Evolutionary conservation across 2,329 filamentous ascomycete species (phyloP).

Genomic region (Hypoxylon sp.): DNA sequence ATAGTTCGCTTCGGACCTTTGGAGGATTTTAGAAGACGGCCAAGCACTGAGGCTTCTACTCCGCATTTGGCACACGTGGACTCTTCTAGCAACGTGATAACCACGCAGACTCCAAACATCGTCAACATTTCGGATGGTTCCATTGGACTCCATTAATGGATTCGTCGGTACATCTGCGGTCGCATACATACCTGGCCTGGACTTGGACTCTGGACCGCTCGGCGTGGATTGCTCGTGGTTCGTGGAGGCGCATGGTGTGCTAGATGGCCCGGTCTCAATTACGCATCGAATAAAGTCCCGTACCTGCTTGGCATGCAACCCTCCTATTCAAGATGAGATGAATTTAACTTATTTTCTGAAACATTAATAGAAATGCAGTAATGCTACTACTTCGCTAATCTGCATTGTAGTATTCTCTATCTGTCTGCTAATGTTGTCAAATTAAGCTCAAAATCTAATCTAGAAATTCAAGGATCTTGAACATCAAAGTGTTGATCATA

Average conservation of each 20-base stretch:
- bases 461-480: constrained; percentile 14
- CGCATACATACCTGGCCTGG: constrained; percentile 18
- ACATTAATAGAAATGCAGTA: not conserved
- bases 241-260: constrained; percentile 17
- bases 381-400: not conserved
- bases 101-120: constrained; percentile 9
- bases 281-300: constrained; percentile 29
- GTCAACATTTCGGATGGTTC: constrained; percentile 5
- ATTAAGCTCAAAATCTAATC: constrained; percentile 41
- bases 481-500: constrained; percentile 26
- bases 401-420: not conserved
- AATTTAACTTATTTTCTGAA: not conserved
- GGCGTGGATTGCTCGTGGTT: constrained; percentile 15
- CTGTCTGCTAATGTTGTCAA: constrained; percentile 21
- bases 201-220: constrained; percentile 18
- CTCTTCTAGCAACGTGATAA: constrained; percentile 22
- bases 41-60: constrained; percentile 6
- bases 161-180: constrained; percentile 23
- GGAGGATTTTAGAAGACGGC: not conserved
- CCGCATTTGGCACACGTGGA: constrained; percentile 26
- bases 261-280: constrained; percentile 18
- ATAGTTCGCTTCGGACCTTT: constrained; percentile 15
- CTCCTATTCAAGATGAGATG: not conserved
- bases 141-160: constrained; percentile 20
- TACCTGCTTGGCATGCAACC: constrained; percentile 38